Conservation (phyloP, 768 basidiomycete genomes). For the Suillus weaverae region DNA sequence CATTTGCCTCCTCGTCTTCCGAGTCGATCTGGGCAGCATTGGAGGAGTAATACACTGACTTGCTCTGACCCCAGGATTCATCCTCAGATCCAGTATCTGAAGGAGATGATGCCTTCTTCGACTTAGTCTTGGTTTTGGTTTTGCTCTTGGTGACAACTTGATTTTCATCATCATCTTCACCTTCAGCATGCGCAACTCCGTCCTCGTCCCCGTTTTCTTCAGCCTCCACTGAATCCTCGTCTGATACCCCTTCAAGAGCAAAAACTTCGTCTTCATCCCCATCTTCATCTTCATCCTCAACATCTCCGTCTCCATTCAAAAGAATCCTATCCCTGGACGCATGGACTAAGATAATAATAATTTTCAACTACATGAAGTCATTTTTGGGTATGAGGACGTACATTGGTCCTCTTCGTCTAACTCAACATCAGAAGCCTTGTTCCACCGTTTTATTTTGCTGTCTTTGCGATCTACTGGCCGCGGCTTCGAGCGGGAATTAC, state of each 20-base stretch:
- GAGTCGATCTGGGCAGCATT: constrained; percentile 80
- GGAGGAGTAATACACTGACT: constrained; percentile 82
- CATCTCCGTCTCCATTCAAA: constrained; percentile 58
- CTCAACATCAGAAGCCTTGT: constrained; percentile 64
- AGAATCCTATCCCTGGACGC: constrained; percentile 73
- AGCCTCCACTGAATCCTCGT: constrained; percentile 42
- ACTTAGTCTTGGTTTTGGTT: constrained; percentile 14
- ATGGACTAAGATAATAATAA: constrained; percentile 57
- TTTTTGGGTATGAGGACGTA: constrained; percentile 48
- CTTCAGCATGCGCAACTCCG: constrained; percentile 17
- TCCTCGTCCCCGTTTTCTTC: constrained; percentile 35
- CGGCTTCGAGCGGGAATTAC: constrained; percentile 36
- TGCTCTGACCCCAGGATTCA: constrained; percentile 82
- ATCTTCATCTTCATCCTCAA: constrained; percentile 52
- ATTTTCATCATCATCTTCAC: constrained; percentile 28
- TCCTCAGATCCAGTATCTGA: constrained; percentile 41
- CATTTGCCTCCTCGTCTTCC: constrained; percentile 86
- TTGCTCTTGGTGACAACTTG: constrained; percentile 11
- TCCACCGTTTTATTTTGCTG: constrained; percentile 63
- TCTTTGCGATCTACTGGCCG: constrained; percentile 53
- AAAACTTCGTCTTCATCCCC: constrained; percentile 84
- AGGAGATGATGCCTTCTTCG: constrained; percentile 10
- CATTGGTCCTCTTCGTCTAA: constrained; percentile 81
- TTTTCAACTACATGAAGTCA: constrained; percentile 79
- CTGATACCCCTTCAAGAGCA: constrained; percentile 58